Conservation (phyloP, 2,329 filamentous ascomycete genomes). For the Alternaria conjuncta region DNA sequence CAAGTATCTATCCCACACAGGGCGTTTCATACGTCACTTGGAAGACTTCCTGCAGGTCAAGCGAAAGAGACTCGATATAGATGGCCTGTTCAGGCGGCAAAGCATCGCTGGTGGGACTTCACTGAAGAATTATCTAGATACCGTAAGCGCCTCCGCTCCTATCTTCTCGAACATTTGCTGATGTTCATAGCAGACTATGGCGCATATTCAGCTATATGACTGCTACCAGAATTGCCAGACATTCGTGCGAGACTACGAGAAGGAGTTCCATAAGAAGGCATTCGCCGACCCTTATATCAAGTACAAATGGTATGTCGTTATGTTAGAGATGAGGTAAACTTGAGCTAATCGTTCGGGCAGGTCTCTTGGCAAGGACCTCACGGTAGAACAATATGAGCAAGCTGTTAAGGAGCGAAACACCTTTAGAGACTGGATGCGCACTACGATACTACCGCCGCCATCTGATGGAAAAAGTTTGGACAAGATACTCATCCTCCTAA, state of each 20-base stretch:
- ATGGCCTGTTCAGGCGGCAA: not conserved
- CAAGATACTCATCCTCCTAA: not conserved
- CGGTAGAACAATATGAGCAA: not conserved
- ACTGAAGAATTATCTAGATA: not conserved
- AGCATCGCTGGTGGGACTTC: not conserved
- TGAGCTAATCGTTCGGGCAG: not conserved
- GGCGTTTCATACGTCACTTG: not conserved
- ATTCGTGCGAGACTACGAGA: not conserved
- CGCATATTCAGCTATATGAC: not conserved
- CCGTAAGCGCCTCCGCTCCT: fast-evolving
- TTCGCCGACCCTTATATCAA: not conserved
- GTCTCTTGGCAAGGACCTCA: not conserved
- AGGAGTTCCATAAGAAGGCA: not conserved
- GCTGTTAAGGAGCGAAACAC: not conserved
- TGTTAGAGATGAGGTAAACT: not conserved
- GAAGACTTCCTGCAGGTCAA: not conserved
- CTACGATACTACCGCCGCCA: not conserved
- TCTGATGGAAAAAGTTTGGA: not conserved
- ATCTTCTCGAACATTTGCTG: not conserved
- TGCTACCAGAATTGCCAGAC: not conserved
- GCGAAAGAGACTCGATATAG: not conserved
- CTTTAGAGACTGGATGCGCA: not conserved
- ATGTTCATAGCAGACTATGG: not conserved
- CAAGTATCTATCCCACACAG: not conserved
- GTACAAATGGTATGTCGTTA: not conserved